Base-by-base conservation (phyloP, 2,329 filamentous ascomycete genomes). In the Huntiella bhutanensis region DNA sequence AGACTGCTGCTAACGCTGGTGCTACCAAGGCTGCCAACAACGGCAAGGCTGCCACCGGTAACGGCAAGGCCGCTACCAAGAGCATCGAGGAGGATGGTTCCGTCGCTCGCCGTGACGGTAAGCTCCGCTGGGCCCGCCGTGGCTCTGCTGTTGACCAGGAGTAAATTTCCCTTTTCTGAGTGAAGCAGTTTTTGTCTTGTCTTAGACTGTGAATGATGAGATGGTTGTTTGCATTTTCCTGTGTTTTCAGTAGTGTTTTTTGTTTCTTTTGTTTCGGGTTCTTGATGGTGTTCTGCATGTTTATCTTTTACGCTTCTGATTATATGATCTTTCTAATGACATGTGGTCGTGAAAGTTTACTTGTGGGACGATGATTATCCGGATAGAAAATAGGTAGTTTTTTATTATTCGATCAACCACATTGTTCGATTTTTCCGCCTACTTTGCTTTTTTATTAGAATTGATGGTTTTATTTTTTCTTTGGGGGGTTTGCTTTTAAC, bases 111-210 rank as follows among this genome's bases (percentile, higher is more conserved):
- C 48, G 48, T 22, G 44, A 41, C 6, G 34, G 35, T 13, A 12
- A 41, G 28, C 48, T 49, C 22, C 48, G 48, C 32, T 49, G 48
- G 48, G 39, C 43, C 41, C 48, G 43, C 39, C 48, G 48, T 16
- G 34, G 28, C 7, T 33, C 36, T 32, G 28, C 37, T 10, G 36
- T 41, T 13, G 39, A 43, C 33, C 22, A 16, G n/a, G 43, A 41
- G 40, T 49, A 46, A 49, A 41, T 38, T 35, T 22, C 19, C 17
- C 7, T 1, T 28, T 28, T 28, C 22, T 28, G 22, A 28, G 22
- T 28, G 39, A 6, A 7, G 19, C 37, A 40, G 16, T 12, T 41
- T 19, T 34, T 44, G 33, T 34, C 12, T 35, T 12, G 5, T 4
- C 37, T 13, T 10, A 17, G 37, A 15, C 13, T 17, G n/a, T 42